Evolutionary conservation across 768 basidiomycete genomes (phyloP).

Genomic region (Leccinum pellstonianum): DNA sequence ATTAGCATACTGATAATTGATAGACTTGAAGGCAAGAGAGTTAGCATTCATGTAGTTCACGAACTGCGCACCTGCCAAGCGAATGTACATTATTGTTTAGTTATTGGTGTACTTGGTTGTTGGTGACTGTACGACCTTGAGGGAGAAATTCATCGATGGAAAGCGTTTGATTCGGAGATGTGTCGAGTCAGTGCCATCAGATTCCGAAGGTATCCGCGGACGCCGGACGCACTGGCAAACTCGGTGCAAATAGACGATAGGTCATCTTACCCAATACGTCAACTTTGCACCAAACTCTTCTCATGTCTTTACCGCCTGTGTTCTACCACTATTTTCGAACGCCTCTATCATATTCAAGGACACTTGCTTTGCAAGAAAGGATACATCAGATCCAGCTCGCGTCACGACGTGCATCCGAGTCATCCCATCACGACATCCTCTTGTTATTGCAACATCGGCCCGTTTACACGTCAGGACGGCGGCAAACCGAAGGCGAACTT

Average conservation of each 20-base stretch:
- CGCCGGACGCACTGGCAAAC: background rate
- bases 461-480: slow-evolving; percentile 92
- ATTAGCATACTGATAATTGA: background rate
- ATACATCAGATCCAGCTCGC: slow-evolving; percentile 66
- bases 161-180: background rate
- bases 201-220: background rate
- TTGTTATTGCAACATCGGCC: slow-evolving; percentile 88
- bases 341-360: slow-evolving; percentile 75
- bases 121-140: background rate
- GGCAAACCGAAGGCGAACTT: slow-evolving; percentile 66
- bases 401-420: slow-evolving; percentile 41
- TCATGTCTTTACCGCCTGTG: slow-evolving; percentile 53
- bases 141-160: background rate
- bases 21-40: background rate
- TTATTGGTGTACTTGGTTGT: background rate
- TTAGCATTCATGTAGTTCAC: slow-evolving; percentile 1
- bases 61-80: background rate
- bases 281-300: background rate
- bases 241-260: background rate
- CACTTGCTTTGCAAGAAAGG: slow-evolving; percentile 68
- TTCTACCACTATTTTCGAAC: slow-evolving; percentile 72
- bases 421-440: slow-evolving; percentile 57
- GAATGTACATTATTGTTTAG: background rate
- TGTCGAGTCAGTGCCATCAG: no score
- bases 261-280: background rate